Evolutionary conservation across 2,329 filamentous ascomycete species (phyloP).

Genomic region (Boeremia lycopersici): DNA sequence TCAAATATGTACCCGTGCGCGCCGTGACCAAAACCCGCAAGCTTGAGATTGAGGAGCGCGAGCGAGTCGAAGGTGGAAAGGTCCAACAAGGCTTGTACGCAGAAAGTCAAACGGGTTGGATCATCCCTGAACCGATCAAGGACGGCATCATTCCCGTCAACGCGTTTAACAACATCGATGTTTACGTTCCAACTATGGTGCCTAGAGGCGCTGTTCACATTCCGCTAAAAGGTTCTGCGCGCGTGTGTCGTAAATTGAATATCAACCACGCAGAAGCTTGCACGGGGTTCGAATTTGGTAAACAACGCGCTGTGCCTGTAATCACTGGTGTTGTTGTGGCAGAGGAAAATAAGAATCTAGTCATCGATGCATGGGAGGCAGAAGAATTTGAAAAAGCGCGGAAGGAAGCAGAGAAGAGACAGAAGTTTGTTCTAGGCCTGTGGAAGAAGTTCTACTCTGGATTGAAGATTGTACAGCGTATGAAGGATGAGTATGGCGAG

Average conservation of each 20-base stretch:
- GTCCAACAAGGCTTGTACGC: slow-evolving; percentile 86
- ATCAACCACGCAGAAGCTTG: slow-evolving; percentile 95
- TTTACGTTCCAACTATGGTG: slow-evolving; percentile 93
- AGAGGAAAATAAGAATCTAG: slow-evolving; percentile 73
- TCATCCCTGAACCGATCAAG: slow-evolving; percentile 84
- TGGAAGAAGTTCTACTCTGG: slow-evolving; percentile 92
- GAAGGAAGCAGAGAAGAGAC: slow-evolving; percentile 81
- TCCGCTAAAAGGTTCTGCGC: slow-evolving; percentile 75
- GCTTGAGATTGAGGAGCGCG: slow-evolving; percentile 85
- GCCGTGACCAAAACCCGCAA: slow-evolving; percentile 88
- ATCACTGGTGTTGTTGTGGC: slow-evolving; percentile 90
- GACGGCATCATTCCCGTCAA: slow-evolving; percentile 93
- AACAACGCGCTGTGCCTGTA: slow-evolving; percentile 90
- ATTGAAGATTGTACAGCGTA: slow-evolving; percentile 69
- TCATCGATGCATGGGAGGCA: slow-evolving; percentile 76
- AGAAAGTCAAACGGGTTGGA: slow-evolving; percentile 88
- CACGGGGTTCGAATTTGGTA: slow-evolving; percentile 94
- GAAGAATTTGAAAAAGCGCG: slow-evolving; percentile 76
- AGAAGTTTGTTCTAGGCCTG: slow-evolving; percentile 71
- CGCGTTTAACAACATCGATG: slow-evolving; percentile 92
- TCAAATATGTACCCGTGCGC: slow-evolving; percentile 88
- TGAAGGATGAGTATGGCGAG: slow-evolving; percentile 43
- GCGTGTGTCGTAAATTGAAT: slow-evolving; percentile 80
- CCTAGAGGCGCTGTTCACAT: slow-evolving; percentile 84
- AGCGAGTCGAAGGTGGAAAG: slow-evolving; percentile 78